Evolutionary conservation across 2,329 filamentous ascomycete genomes (phyloP), one percentile per base, ranked within the genome.

Genomic region (Scedosporium aurantiacum): DNA sequence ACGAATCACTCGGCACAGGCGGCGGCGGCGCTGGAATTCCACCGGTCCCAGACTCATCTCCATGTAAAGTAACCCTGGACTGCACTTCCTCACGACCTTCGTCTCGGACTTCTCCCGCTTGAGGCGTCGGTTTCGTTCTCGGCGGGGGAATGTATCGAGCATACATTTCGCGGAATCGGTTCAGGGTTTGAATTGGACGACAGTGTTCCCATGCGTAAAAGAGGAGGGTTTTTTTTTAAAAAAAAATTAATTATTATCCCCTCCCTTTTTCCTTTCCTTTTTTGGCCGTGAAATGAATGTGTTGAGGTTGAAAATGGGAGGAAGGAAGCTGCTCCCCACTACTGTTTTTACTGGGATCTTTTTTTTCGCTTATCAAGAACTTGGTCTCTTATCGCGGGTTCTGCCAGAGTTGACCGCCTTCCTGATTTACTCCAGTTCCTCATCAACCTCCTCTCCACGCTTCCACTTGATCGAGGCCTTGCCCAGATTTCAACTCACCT

Each of bases 141-240:
- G 60, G 12, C 7, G 60, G 52, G 6, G 60, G 60, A 5, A 61
- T 61, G 21, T 61, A 61, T 10, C 60, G 32, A 25, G 60, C 60
- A 32, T 61, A 61, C 60, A 61, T 61, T 16, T 58, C 23, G 54
- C 7, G 28, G 28, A 32, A 32, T 32, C 2, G 6, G 28, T 6
- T 8, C 10, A 32, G 28, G 28, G 7, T 8, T 8, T 32, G 10
- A 32, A 32, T 32, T 32, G 7, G 28, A 8, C 7, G 28, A 32
- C 10, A 32, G 28, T 32, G 28, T 32, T 1, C 28, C 5, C 28
- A 32, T 8, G 10, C 28, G 10, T 32, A 32, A 32, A 32, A 32
- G 1, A 8, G 28, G 10, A 8, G 7, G 6, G 6, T 32, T 10
- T 10, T 8, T 32, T 32, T 32, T 32, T 32, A n/a, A n/a, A n/a